Evolutionary conservation across 495 filamentous ascomycete species (phyloP), one percentile per base, ranked within the genome.

Genomic region (Aspergillus heteromorphus): DNA sequence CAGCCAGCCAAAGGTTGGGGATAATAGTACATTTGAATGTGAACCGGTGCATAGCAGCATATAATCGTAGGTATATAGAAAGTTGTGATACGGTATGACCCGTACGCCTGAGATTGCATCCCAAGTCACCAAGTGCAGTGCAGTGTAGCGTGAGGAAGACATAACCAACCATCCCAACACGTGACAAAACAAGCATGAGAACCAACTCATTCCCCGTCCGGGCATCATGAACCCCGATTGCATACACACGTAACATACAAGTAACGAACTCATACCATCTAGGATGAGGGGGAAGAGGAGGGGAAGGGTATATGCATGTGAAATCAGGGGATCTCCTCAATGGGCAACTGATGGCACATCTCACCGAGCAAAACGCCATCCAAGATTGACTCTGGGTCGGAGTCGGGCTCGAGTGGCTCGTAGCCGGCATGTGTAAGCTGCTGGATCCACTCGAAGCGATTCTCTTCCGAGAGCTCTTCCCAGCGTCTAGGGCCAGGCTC

Each of bases 331-430:
- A 29, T n/a, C 5, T 29, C 43, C 27, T 29, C 43, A 6, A 16
- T 40, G 10, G 19, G 23, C 40, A 61, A 48, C 21, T 74, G 58
- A 18, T 76, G 82, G 51, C 77, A 87, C 49, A 83, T 71, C 69
- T 89, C 80, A 18, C 83, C 79, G 72, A 95, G 95, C 42, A 95
- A 67, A 6, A 96, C 77, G 6, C 87, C 83, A 65, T 84, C 78
- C 31, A 93, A 76, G 11, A 93, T 78, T 29, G 76, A 47, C 29
- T 54, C 51, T 21, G 43, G 87, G 1, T 87, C 87, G 69, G 91
- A 80, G 34, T 80, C 80, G 51, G 80, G 27, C 47, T 43, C 40
- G 18, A 43, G 79, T 5, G 79, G 75, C 88, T 88, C 92, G 49
- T 89, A 77, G 4, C 89, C 90, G 2, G 87, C 84, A 53, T 82